Evolutionary conservation across 108 stramenopile species (phyloP), one percentile per base, ranked within the genome.

Genomic region (Cyclostephanos invisitatus): DNA sequence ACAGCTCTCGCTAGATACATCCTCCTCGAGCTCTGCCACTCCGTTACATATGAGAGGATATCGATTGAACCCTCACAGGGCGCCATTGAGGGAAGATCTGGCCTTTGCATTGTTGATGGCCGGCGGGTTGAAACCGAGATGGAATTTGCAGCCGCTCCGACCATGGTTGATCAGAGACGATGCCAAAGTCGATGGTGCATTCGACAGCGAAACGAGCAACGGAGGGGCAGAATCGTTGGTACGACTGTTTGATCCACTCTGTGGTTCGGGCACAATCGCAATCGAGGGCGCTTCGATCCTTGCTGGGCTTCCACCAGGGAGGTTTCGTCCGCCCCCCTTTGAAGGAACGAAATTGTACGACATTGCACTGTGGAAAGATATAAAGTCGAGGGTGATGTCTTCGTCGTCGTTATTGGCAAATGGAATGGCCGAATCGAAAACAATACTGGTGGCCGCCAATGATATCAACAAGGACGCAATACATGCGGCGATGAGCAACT

Each of bases 81-180:
- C 91, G 44, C 91, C 91, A 14, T 67, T 93, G 29, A 85, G 91
- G 50, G 91, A 93, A 78, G 91, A 93, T 66, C 62, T 93, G 55
- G 91, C 89, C 0, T 89, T 67, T 72, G 83, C 89, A 20, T 76
- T 93, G 64, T 73, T 90, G 46, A 67, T 81, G 50, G 18, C 75
- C 15, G 74, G 84, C 29, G 87, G 86, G 10, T 83, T 85, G 76
- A 74, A 61, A 35, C 85, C 85, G 8, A 17, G 70, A 49, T 78
- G 73, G 77, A 49, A 75, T 49, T 62, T 83, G 49, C 58, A 22
- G 17, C 63, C 63, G 18, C 53, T 70, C 22, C 17, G 18, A 62
- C 18, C 76, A 21, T 62, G 57, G 14, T 44, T 72, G 12, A 18
- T 24, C 35, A 32, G 9, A 17, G 51, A 32, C 24, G 21, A 53